Conservation (phyloP, 2,329 filamentous ascomycete genomes). For the Escovopsis sp. region DNA sequence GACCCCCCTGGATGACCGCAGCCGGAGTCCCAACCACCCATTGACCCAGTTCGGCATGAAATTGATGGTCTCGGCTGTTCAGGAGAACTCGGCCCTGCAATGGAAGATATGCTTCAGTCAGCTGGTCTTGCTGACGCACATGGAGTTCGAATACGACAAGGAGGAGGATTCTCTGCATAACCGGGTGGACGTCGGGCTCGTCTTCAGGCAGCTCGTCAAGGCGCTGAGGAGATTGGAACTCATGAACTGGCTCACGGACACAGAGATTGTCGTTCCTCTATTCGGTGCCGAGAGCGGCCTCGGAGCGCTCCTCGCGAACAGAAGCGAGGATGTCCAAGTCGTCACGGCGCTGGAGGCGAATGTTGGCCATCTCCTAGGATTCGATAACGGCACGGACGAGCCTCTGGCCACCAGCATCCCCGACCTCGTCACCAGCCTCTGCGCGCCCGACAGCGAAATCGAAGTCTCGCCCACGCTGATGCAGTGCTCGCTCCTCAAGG, state of each 20-base stretch:
- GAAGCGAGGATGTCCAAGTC: constrained; percentile 30
- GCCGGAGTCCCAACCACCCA: constrained; percentile 32
- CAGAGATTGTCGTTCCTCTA: constrained; percentile 37
- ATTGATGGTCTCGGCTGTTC: constrained; percentile 58
- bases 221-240: constrained; percentile 61
- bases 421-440: constrained; percentile 51
- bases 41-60: constrained; percentile 65
- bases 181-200: constrained; percentile 48
- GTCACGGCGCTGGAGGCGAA: constrained; percentile 46
- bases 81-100: constrained; percentile 62
- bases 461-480: constrained; percentile 46
- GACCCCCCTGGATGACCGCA: constrained; percentile 29
- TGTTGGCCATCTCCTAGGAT: constrained; percentile 48
- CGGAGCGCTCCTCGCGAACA: constrained; percentile 22
- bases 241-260: constrained; percentile 52
- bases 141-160: constrained; percentile 69
- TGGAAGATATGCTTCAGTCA: constrained; percentile 68
- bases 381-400: constrained; percentile 35
- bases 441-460: constrained; percentile 49
- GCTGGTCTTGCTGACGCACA: constrained; percentile 68
- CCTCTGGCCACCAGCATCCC: constrained; percentile 47
- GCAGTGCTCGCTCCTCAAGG: constrained; percentile 47
- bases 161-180: constrained; percentile 50
- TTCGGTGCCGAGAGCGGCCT: constrained; percentile 22
- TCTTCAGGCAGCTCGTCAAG: constrained; percentile 56